These are phyloP conservation scores for Termitomyces sp. DNA, from an alignment of 768 basidiomycete genomes.

Conservation along the genomic window DNA sequence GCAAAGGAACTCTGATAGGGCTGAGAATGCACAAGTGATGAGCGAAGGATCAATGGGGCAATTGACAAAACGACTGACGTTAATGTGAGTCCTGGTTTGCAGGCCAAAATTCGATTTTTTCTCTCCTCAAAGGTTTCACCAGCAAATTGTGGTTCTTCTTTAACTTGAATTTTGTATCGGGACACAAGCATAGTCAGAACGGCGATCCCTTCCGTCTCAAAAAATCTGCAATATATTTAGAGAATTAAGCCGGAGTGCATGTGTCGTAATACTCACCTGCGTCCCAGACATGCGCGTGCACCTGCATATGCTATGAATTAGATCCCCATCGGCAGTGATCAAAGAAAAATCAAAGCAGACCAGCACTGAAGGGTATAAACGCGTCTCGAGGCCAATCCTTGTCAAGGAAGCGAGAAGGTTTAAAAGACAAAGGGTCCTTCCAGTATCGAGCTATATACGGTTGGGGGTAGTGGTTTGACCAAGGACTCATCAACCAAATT, in stretches of 20 bases:
- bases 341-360: constrained; percentile 18
- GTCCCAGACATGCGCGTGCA: constrained; percentile 39
- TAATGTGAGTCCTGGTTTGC: constrained; percentile 32
- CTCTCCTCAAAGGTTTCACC: constrained; percentile 40
- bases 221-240: constrained; percentile 26
- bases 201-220: constrained; percentile 47
- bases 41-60: not conserved
- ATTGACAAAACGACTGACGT: constrained; percentile 30
- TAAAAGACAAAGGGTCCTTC: constrained; percentile 45
- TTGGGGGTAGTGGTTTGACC: not conserved
- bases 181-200: constrained; percentile 44
- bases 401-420: constrained; percentile 40
- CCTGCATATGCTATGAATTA: constrained; percentile 17
- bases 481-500: too few species aligned
- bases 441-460: constrained; percentile 43
- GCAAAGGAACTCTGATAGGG: constrained; percentile 25
- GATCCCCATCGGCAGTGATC: not conserved
- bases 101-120: constrained; percentile 33
- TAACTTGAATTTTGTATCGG: constrained; percentile 40
- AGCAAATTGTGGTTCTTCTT: constrained; percentile 44
- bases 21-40: constrained; percentile 10
- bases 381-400: constrained; percentile 48
- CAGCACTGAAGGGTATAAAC: constrained; percentile 46
- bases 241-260: not conserved
- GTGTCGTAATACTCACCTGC: constrained; percentile 24